Conservation (phyloP, 352 stramenopile species). For the Elongisporangium anandrum region DNA sequence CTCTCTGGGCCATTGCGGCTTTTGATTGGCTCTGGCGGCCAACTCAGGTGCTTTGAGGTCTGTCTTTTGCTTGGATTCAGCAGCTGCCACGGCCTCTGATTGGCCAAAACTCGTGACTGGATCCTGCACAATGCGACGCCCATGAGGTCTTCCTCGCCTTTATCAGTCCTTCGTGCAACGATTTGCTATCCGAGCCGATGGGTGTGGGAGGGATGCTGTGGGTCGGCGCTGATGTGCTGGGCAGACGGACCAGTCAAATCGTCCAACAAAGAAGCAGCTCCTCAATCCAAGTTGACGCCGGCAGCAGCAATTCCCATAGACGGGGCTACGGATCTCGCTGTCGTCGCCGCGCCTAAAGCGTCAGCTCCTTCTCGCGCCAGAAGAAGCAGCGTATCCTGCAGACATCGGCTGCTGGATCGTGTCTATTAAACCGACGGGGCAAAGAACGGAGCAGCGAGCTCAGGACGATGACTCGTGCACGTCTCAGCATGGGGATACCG, state of each 20-base stretch:
- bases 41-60: background rate
- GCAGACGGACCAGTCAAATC: background rate
- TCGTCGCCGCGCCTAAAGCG: background rate
- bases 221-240: background rate
- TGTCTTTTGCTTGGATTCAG: background rate
- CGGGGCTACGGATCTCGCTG: background rate
- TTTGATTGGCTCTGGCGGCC: background rate
- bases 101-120: background rate
- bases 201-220: background rate
- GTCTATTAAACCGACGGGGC: no score
- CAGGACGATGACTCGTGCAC: background rate
- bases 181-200: background rate
- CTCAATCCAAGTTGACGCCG: no score
- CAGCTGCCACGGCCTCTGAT: background rate
- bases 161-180: background rate
- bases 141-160: background rate
- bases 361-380: background rate
- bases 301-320: background rate
- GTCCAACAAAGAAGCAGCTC: background rate
- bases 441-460: background rate
- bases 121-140: background rate
- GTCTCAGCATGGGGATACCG: background rate
- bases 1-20: background rate
- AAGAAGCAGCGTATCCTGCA: background rate
- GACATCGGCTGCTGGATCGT: background rate